These are phyloP conservation scores for Hypomontagnella monticulosa DNA, from an alignment of 495 filamentous ascomycete genomes.

Conservation along the genomic window DNA sequence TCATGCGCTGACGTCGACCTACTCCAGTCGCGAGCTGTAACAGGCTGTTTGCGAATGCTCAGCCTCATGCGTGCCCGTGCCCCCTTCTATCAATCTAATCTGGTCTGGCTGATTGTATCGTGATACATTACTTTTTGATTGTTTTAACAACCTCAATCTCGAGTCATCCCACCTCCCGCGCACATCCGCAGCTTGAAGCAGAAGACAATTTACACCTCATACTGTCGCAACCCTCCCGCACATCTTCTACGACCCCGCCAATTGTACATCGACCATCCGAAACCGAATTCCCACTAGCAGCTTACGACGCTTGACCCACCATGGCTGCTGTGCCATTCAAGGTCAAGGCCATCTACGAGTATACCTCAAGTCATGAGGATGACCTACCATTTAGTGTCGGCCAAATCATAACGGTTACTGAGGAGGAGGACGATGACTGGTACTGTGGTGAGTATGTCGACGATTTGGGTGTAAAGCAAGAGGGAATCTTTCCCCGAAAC, in stretches of 20 bases:
- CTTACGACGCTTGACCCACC: slow-evolving; percentile 48
- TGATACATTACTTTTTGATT: slow-evolving; percentile 20
- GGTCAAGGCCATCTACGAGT: slow-evolving; percentile 95
- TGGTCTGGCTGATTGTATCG: too few relatives aligned
- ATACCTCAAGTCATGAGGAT: slow-evolving; percentile 88
- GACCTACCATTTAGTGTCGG: slow-evolving; percentile 87
- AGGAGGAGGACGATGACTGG: slow-evolving; percentile 93
- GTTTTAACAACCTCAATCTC: slow-evolving; percentile 20
- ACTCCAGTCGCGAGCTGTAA: slow-evolving; percentile 44
- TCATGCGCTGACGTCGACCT: slow-evolving; percentile 58
- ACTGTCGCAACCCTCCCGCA: slow-evolving; percentile 42
- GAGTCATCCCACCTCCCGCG: background rate
- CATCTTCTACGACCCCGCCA: slow-evolving; percentile 35
- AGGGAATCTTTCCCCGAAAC: slow-evolving; percentile 95
- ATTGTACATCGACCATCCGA: slow-evolving; percentile 26
- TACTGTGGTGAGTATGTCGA: slow-evolving; percentile 91
- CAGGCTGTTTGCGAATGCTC: slow-evolving; percentile 45
- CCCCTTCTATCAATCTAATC: background rate
- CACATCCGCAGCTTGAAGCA: slow-evolving; percentile 8
- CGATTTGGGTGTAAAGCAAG: slow-evolving; percentile 71
- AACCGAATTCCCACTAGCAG: slow-evolving; percentile 19
- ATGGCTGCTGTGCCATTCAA: slow-evolving; percentile 87
- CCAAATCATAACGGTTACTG: slow-evolving; percentile 93
- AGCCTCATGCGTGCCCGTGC: slow-evolving; percentile 37
- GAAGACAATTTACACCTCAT: slow-evolving; percentile 14